Conservation (phyloP, 129 eudicot genomes). For the Smallanthus sonchifolius region DNA sequence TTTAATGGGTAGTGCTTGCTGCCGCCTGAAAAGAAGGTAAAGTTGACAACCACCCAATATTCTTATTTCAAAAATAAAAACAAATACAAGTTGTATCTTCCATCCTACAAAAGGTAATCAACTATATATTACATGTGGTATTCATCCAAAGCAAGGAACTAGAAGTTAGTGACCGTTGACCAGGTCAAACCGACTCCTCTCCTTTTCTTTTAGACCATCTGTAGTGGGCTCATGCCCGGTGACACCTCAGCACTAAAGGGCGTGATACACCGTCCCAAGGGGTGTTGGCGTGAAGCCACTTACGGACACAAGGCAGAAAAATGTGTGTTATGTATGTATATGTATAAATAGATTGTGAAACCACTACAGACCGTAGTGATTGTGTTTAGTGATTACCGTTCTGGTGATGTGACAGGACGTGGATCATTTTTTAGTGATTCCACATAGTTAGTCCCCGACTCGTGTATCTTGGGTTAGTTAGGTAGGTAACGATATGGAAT, state of each 20-base stretch:
- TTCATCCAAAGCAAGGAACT: constrained; percentile 5
- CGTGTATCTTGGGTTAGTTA: constrained; percentile 14
- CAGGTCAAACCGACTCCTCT: constrained; percentile 16
- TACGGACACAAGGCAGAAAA: no score
- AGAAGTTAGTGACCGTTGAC: constrained; percentile 18
- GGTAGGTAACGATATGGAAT: constrained; percentile 7
- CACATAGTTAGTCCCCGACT: background rate
- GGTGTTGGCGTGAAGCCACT: no score
- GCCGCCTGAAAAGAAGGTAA: constrained; percentile 34
- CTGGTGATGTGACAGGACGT: no score
- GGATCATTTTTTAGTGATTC: no score
- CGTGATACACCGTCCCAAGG: no score
- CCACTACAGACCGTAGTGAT: no score
- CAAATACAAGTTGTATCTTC: constrained; percentile 11
- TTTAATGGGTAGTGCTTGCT: constrained; percentile 30
- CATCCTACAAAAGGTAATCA: constrained; percentile 26
- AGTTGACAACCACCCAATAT: constrained; percentile 31
- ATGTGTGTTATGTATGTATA: no score
- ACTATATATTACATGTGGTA: background rate
- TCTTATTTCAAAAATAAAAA: constrained; percentile 2
- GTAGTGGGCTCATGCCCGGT: no score
- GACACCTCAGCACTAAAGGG: no score
- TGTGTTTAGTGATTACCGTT: no score
- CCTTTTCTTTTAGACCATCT: background rate
- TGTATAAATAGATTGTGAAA: no score